Conservation (phyloP, 306 rosid species). For the Oxytropis ochrocephala region DNA sequence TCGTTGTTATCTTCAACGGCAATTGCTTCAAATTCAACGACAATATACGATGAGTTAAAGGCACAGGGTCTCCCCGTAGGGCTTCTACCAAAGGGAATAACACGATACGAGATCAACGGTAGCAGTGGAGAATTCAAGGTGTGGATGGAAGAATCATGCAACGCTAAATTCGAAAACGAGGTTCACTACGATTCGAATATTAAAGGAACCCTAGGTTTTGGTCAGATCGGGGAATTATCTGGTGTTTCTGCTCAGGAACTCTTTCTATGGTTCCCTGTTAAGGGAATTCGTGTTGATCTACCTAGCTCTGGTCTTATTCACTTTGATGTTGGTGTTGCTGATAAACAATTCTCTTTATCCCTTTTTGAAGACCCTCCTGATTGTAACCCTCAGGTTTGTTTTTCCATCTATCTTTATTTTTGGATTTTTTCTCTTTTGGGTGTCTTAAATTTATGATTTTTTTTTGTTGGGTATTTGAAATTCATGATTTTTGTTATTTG, state of each 20-base stretch:
- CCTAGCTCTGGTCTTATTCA: conserved; percentile 68
- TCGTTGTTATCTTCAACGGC: not conserved
- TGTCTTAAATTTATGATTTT: not conserved
- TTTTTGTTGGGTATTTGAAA: not conserved
- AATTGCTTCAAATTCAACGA: conserved; percentile 20
- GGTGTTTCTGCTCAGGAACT: conserved; percentile 85
- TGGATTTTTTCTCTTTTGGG: not conserved
- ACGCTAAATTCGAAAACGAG: conserved; percentile 88
- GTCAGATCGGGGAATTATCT: conserved; percentile 55
- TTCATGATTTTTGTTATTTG: not conserved
- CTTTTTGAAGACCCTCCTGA: conserved; percentile 69
- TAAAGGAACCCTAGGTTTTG: conserved; percentile 46
- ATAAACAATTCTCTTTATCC: conserved; percentile 78
- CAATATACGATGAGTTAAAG: conserved; percentile 65
- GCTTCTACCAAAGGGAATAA: conserved; percentile 66
- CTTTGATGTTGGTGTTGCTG: conserved; percentile 88
- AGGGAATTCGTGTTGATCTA: conserved; percentile 71
- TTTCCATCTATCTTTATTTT: not conserved
- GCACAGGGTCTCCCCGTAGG: conserved; percentile 80
- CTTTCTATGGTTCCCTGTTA: conserved; percentile 82
- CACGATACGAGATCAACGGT: conserved; percentile 34
- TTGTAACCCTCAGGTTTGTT: conserved; percentile 41
- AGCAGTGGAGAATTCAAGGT: conserved; percentile 46
- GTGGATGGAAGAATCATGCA: conserved; percentile 52
- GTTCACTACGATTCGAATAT: conserved; percentile 73